Base-by-base conservation (phyloP, 306 rosid genomes). In the Lotus japonicus region DNA sequence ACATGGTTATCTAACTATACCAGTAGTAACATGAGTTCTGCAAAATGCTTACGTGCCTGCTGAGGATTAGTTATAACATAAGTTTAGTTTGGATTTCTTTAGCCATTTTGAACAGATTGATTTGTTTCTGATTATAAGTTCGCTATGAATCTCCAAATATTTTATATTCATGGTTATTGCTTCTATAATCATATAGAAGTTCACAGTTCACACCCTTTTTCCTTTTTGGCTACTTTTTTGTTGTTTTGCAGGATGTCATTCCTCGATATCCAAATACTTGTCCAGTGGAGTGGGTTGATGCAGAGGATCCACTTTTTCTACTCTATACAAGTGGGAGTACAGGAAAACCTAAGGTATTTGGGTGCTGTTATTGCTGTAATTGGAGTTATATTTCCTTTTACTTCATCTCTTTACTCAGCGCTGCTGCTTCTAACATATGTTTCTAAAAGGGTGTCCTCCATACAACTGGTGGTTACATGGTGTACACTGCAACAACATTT, bases 241-340 rank as follows among this genome's bases (percentile, higher is more conserved):
- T 6, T 61, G 13, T 74, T 58, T 85, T 73, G 64, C 74, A 94
- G 99, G 99, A 88, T 78, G 88, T 85, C 42, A 64, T 90, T 68
- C 92, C 91, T 69, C 43, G 16, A 66, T 87, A 86, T 81, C 86
- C 97, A 70, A 84, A 86, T 71, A 73, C 86, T 46, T 90, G 99
- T 80, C 84, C 77, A n/a, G 97, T 90, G 83, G 97, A 94, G 81
- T 94, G 99, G 99, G 89, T 94, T 76, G 96, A 90, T 68, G 97
- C 99, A 11, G 99, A 94, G 83, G 90, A 84, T 77, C 99, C 99
- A 73, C 92, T 94, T 68, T 94, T 94, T 81, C 86, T 94, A 53
- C 96, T 94, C 54, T 94, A 90, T 76, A 94, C 99, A 52, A 94
- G 99, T 81, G 99, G 99, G 72, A 94, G 99, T 81, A 90, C 99